Percentiles rank a stretch among this genome's conserved stretches.
Evolutionary conservation across 306 rosid genomes (phyloP).

Genomic region (Quercus gilva): DNA sequence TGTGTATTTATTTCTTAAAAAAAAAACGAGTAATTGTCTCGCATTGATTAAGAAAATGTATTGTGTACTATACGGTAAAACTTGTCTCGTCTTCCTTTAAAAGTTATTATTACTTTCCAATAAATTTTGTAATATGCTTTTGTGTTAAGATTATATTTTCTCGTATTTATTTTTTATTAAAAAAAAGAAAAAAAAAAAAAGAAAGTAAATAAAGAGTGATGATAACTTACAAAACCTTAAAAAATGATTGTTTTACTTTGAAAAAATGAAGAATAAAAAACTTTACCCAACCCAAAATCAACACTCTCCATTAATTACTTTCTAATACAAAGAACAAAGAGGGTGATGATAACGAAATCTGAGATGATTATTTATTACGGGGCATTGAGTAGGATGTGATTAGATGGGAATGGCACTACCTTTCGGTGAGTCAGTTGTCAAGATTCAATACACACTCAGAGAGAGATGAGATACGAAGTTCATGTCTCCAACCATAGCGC

Average conservation of each 20-base stretch:
- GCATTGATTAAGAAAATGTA: fast-evolving
- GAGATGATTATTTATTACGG: too few species aligned
- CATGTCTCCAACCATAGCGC: too few species aligned
- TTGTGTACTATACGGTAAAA: too few species aligned
- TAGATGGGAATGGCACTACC: neutral
- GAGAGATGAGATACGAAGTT: too few species aligned
- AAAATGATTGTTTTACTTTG: too few species aligned
- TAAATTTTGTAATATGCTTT: fast-evolving
- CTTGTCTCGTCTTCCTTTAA: fast-evolving
- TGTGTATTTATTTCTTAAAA: too few species aligned
- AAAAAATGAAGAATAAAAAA: too few species aligned
- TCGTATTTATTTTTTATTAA: too few species aligned
- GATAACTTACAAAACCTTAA: too few species aligned
- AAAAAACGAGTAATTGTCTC: fast-evolving
- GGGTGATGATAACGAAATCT: neutral
- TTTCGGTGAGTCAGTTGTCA: slow-evolving; percentile 2
- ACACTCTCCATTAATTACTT: too few species aligned
- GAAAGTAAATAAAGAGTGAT: neutral
- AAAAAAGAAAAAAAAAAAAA: neutral
- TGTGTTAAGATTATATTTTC: fast-evolving
- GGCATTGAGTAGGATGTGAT: neutral
- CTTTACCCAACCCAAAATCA: too few species aligned
- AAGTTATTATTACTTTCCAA: fast-evolving
- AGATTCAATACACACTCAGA: neutral
- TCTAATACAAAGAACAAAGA: neutral